A percentile compares a stretch with the other conserved stretches of the same genome.
These are phyloP conservation scores for Aristolochia fimbriata DNA, from an alignment of 164 flowering plant genomes.

Conservation along the genomic window DNA sequence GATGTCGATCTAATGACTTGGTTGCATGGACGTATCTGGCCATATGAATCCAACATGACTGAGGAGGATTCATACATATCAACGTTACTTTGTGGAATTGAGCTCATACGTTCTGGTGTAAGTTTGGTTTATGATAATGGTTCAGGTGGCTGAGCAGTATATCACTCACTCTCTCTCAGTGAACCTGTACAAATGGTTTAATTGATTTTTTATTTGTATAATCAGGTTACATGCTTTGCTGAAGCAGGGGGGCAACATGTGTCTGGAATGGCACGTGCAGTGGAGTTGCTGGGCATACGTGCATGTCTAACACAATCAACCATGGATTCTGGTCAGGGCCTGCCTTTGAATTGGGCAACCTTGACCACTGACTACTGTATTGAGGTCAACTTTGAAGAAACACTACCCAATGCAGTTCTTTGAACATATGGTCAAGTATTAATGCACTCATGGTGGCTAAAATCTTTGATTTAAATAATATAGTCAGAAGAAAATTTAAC, in stretches of 20 bases:
- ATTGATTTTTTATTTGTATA: not conserved
- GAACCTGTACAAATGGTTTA: no score
- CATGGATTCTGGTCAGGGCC: conserved; percentile 81
- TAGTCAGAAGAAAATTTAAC: no score
- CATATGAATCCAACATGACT: conserved; percentile 79
- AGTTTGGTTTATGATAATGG: conserved; percentile 6
- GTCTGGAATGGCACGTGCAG: conserved; percentile 82
- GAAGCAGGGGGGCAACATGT: conserved; percentile 98
- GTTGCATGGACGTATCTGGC: conserved; percentile 86
- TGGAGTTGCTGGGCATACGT: conserved; percentile 65
- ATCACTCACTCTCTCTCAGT: no score
- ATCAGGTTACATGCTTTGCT: conserved; percentile 90
- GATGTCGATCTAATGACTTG: conserved; percentile 86
- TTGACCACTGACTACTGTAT: conserved; percentile 62
- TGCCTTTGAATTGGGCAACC: conserved; percentile 54
- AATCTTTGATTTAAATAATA: no score
- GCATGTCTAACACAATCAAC: conserved; percentile 70
- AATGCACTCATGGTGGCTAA: no score
- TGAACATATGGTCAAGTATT: no score
- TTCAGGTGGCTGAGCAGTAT: not conserved
- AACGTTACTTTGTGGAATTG: conserved; percentile 80
- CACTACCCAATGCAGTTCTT: not conserved
- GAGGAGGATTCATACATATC: conserved; percentile 73
- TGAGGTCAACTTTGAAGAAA: conserved; percentile 36
- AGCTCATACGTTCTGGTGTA: conserved; percentile 87